Conservation (phyloP, 805 yeast genomes). For the Jamesozyma lodderae region DNA sequence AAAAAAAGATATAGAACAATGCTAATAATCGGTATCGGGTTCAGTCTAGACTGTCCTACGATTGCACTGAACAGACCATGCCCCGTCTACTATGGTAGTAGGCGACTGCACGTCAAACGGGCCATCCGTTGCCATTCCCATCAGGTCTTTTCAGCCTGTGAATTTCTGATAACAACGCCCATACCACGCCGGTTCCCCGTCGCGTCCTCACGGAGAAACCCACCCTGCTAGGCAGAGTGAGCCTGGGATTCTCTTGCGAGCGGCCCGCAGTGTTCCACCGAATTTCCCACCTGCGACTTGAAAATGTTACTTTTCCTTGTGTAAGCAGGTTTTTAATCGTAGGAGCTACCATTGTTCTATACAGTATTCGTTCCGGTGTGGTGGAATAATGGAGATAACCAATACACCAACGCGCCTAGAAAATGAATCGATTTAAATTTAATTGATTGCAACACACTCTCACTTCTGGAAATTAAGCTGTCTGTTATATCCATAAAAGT, state of each 20-base stretch:
- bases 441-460: too few relatives aligned
- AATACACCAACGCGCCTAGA: neutral
- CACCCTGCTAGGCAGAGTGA: neutral
- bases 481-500: too few relatives aligned
- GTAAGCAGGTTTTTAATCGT: slow-evolving; percentile 25
- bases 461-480: too few relatives aligned
- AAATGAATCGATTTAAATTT: neutral
- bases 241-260: neutral
- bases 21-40: slow-evolving; percentile 33
- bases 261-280: slow-evolving; percentile 29
- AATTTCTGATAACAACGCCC: slow-evolving; percentile 29
- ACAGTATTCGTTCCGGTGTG: slow-evolving; percentile 13
- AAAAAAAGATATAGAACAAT: slow-evolving; percentile 14
- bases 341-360: slow-evolving; percentile 18
- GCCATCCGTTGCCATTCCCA: slow-evolving; percentile 30
- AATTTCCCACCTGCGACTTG: slow-evolving; percentile 31
- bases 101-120: slow-evolving; percentile 21
- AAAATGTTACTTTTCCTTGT: slow-evolving; percentile 6
- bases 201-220: slow-evolving; percentile 2
- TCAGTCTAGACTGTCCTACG: slow-evolving; percentile 25
- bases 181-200: slow-evolving; percentile 2
- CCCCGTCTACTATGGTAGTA: neutral
- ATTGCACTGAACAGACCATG: slow-evolving; percentile 33
- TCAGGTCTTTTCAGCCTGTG: slow-evolving; percentile 8
- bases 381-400: neutral